Evolutionary conservation across 176 grass and related monocot species (phyloP).

Genomic region (Bromus sterilis): DNA sequence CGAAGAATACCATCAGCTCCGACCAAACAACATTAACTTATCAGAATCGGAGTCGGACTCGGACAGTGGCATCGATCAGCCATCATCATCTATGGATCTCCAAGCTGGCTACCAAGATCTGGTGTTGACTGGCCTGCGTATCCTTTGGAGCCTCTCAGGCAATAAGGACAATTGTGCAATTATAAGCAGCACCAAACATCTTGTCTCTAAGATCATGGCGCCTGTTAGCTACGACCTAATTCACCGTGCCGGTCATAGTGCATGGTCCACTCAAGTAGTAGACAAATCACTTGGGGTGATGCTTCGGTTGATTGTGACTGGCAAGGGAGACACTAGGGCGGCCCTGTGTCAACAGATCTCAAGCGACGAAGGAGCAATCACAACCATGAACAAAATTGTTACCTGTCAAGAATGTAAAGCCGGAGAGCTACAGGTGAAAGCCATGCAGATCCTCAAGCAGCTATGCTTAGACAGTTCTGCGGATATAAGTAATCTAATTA

Average conservation of each 20-base stretch:
- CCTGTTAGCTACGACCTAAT: background rate
- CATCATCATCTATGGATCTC: background rate
- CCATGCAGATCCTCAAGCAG: background rate
- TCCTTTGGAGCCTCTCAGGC: background rate
- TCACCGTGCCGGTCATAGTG: background rate
- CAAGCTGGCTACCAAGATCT: background rate
- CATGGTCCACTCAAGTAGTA: background rate
- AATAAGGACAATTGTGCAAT: background rate
- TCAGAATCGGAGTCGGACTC: background rate
- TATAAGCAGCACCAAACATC: background rate
- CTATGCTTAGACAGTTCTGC: background rate
- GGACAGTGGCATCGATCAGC: background rate
- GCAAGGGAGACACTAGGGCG: background rate
- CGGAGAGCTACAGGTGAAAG: background rate
- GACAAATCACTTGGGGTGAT: background rate
- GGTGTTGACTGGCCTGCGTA: background rate
- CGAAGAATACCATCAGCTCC: background rate
- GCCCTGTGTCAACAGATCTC: background rate
- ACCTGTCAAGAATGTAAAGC: background rate
- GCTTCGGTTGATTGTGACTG: background rate
- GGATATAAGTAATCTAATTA: background rate
- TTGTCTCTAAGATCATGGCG: background rate
- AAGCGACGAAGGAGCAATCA: background rate
- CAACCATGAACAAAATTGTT: background rate
- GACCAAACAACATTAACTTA: too few species aligned